Percentiles rank a stretch among this genome's conserved stretches.
These are phyloP conservation scores for Aureobasidium sp. DNA, from an alignment of 2,329 filamentous ascomycete species.

Conservation along the genomic window DNA sequence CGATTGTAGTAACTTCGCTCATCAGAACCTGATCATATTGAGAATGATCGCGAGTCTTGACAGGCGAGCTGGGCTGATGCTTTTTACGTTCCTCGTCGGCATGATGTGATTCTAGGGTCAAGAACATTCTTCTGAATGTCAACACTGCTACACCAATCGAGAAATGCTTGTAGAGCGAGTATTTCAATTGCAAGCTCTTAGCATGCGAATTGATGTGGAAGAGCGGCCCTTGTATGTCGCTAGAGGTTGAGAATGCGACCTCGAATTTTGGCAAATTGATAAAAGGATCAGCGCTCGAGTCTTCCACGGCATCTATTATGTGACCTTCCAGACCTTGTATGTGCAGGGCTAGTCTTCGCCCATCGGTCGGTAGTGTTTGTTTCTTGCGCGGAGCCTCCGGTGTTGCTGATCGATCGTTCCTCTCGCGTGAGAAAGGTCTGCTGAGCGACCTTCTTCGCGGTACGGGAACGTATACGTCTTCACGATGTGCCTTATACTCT, in stretches of 20 bases:
- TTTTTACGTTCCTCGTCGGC: neutral
- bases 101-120: neutral
- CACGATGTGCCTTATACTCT: slow-evolving; percentile 75
- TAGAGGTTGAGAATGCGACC: slow-evolving; percentile 73
- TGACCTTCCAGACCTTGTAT: slow-evolving; percentile 80
- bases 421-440: slow-evolving; percentile 27
- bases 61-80: slow-evolving; percentile 12
- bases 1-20: slow-evolving; percentile 68
- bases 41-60: neutral
- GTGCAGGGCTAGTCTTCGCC: slow-evolving; percentile 72
- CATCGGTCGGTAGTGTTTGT: slow-evolving; percentile 49
- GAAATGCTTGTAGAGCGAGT: slow-evolving; percentile 91
- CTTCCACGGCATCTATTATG: slow-evolving; percentile 80
- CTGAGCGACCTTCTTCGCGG: slow-evolving; percentile 63
- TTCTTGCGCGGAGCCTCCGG: slow-evolving; percentile 34
- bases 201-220: slow-evolving; percentile 81
- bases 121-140: slow-evolving; percentile 15
- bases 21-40: neutral
- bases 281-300: slow-evolving; percentile 79
- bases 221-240: slow-evolving; percentile 78
- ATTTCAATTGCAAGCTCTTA: slow-evolving; percentile 72
- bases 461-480: slow-evolving; percentile 50
- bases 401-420: slow-evolving; percentile 45
- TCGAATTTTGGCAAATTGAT: slow-evolving; percentile 81
- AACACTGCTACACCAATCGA: slow-evolving; percentile 71